Conservation (phyloP, 345 rosid species). For the Linum trigynum region DNA sequence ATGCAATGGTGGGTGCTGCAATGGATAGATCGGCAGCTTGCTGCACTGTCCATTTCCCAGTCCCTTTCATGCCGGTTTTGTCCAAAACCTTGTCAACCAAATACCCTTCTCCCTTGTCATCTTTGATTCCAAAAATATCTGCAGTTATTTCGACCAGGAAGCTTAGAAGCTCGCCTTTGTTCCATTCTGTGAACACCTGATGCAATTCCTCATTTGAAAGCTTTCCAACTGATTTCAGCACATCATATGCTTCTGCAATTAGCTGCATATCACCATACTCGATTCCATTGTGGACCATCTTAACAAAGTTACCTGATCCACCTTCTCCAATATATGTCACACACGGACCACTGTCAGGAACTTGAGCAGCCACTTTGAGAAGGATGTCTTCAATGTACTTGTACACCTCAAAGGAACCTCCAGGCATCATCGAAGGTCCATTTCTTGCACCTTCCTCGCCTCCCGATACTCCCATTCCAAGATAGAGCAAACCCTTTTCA, state of each 20-base stretch:
- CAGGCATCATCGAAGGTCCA: constrained; percentile 96
- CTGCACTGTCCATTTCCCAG: constrained; percentile 97
- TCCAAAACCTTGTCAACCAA: constrained; percentile 92
- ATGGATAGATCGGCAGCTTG: constrained; percentile 96
- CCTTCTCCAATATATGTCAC: constrained; percentile 86
- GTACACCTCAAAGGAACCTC: constrained; percentile 82
- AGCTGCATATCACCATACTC: constrained; percentile 98
- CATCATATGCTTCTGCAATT: constrained; percentile 88
- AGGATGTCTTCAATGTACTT: constrained; percentile 82
- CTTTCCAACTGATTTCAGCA: constrained; percentile 77
- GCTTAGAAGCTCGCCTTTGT: constrained; percentile 89
- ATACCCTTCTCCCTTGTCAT: constrained; percentile 75
- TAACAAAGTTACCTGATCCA: constrained; percentile 92
- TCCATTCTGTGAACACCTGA: constrained; percentile 71
- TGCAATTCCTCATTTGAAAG: constrained; percentile 73
- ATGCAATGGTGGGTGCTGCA: constrained; percentile 84
- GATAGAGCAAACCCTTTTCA: constrained; percentile 68
- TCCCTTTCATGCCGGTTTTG: constrained; percentile 97
- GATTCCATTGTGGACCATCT: constrained; percentile 94
- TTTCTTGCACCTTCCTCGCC: constrained; percentile 96
- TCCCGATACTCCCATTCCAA: constrained; percentile 97
- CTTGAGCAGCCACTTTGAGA: constrained; percentile 91
- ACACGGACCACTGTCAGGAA: constrained; percentile 85
- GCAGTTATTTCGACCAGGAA: constrained; percentile 92
- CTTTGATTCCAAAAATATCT: constrained; percentile 77